Evolutionary conservation across 2,329 filamentous ascomycete species (phyloP).

Genomic region (Alternaria rosae): DNA sequence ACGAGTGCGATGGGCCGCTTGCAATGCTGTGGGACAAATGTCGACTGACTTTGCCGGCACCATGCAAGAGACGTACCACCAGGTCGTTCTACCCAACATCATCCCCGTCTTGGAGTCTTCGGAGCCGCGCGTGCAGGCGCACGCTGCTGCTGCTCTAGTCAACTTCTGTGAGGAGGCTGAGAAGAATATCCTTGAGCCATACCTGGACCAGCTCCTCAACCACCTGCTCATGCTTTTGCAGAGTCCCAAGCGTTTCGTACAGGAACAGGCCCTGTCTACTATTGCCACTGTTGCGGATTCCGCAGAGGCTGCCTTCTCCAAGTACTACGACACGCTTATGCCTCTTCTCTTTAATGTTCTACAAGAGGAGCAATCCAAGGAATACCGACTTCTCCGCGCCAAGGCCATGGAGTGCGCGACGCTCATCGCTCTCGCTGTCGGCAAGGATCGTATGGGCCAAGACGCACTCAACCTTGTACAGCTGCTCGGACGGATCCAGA

Average conservation of each 20-base stretch:
- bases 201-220: conserved; percentile 84
- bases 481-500: conserved; percentile 85
- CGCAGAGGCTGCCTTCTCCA: conserved; percentile 90
- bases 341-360: conserved; percentile 90
- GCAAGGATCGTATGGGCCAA: conserved; percentile 86
- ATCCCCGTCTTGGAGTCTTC: conserved; percentile 90
- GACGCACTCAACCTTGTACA: conserved; percentile 90
- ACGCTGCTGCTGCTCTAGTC: conserved; percentile 95
- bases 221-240: conserved; percentile 88
- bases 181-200: conserved; percentile 88
- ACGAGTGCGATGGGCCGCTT: conserved; percentile 94
- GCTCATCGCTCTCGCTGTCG: conserved; percentile 91
- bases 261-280: conserved; percentile 96
- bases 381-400: conserved; percentile 86
- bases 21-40: conserved; percentile 99
- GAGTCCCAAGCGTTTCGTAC: conserved; percentile 93
- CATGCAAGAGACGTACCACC: conserved; percentile 96
- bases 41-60: conserved; percentile 98
- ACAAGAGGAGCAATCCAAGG: conserved; percentile 88
- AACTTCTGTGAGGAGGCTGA: conserved; percentile 99
- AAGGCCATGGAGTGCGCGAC: conserved; percentile 99
- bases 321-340: conserved; percentile 97
- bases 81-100: conserved; percentile 84
- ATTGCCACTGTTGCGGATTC: conserved; percentile 99
- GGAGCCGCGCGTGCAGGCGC: conserved; percentile 93